Percentiles rank a stretch among this genome's conserved stretches.
These are phyloP conservation scores for Thraustochytrium striatum DNA, from an alignment of 352 stramenopile genomes.

Conservation along the genomic window DNA sequence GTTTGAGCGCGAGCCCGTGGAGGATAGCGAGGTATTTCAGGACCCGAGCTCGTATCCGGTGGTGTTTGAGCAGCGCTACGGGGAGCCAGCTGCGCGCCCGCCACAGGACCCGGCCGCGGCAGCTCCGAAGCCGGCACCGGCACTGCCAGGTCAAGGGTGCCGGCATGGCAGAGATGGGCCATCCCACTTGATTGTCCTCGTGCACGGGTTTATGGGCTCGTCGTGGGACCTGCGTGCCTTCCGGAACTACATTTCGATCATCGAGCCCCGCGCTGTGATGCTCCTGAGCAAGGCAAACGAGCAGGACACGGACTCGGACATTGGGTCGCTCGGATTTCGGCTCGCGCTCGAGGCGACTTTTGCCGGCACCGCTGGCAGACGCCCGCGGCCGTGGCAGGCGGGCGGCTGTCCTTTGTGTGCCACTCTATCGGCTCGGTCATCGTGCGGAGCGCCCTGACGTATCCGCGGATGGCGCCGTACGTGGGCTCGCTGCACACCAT, in stretches of 20 bases:
- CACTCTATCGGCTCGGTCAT: constrained; percentile 41
- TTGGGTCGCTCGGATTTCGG: constrained; percentile 7
- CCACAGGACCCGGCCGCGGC: not conserved
- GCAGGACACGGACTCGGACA: constrained; percentile 39
- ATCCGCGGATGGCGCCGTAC: not conserved
- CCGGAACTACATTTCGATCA: constrained; percentile 36
- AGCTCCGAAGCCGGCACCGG: not conserved
- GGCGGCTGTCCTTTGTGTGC: constrained; percentile 38
- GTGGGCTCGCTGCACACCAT: constrained; percentile 22
- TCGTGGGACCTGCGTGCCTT: constrained; percentile 40
- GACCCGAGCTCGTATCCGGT: constrained; percentile 6
- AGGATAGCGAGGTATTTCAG: constrained; percentile 38
- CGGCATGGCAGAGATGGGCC: not conserved
- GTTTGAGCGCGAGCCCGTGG: constrained; percentile 17
- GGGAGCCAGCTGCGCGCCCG: not conserved
- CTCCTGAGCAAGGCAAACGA: constrained; percentile 39
- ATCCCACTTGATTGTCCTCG: constrained; percentile 4
- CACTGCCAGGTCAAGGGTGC: not conserved
- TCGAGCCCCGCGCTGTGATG: constrained; percentile 3
- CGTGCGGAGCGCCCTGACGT: constrained; percentile 18
- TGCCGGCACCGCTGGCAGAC: not conserved
- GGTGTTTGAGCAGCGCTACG: constrained; percentile 36
- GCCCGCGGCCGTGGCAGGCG: not conserved
- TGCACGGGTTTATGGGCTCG: constrained; percentile 20
- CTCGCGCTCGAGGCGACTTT: not conserved